A percentile compares a stretch with the other conserved stretches of the same genome.
Evolutionary conservation across 2,329 filamentous ascomycete species (phyloP).

Genomic region (Aurifilum marmelostoma): DNA sequence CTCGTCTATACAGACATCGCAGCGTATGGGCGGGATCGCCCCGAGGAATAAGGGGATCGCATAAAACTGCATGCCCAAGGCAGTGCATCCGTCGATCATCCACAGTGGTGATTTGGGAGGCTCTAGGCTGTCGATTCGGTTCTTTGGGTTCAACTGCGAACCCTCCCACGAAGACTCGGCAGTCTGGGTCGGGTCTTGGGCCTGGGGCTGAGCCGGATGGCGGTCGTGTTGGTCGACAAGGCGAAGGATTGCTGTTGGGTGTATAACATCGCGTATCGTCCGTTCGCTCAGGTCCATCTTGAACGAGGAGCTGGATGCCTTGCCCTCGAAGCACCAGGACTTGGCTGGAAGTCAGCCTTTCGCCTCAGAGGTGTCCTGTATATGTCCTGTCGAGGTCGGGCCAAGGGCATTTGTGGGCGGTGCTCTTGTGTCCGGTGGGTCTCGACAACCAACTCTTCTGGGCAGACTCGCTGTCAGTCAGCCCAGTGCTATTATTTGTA

Average conservation of each 20-base stretch:
- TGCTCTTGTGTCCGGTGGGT: constrained; percentile 6
- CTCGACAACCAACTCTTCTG: not conserved
- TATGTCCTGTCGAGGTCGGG: not conserved
- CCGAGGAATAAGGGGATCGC: constrained; percentile 56
- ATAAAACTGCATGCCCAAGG: constrained; percentile 61
- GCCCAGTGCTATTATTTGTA: constrained; percentile 1
- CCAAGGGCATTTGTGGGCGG: not conserved
- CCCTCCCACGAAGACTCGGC: constrained; percentile 43
- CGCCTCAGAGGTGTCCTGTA: not conserved
- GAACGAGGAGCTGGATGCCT: not conserved
- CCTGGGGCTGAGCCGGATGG: not conserved
- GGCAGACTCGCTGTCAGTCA: not conserved
- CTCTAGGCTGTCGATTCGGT: constrained; percentile 61
- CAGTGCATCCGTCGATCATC: constrained; percentile 62
- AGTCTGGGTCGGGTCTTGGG: not conserved
- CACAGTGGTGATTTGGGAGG: constrained; percentile 50
- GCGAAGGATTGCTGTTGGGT: constrained; percentile 52
- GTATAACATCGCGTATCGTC: constrained; percentile 59
- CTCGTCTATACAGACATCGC: constrained; percentile 62
- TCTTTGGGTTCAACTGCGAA: constrained; percentile 62
- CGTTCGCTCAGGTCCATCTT: constrained; percentile 58
- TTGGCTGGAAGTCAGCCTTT: not conserved
- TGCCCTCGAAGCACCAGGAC: not conserved
- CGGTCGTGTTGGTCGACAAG: not conserved
- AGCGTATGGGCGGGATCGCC: constrained; percentile 52